Percentiles rank a stretch among this genome's conserved stretches.
phyloP scores from a whole-genome alignment of 345 rosid genomes.

The Durio zibethinus region DNA sequence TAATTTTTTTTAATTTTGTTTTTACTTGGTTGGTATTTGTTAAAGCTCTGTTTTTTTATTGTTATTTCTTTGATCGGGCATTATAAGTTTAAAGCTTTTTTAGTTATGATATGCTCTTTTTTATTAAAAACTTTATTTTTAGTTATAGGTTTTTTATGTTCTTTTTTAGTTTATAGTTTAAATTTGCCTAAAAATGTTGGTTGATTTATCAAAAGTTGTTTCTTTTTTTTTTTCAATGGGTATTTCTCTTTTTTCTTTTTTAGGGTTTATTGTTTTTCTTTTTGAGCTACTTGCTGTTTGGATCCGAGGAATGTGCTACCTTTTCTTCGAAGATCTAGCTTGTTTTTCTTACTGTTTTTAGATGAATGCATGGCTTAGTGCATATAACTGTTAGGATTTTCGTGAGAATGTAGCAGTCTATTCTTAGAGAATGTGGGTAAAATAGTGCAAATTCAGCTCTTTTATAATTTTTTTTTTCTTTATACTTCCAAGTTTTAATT shows the following conservation, averaged over 20 bases:
- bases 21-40: not conserved
- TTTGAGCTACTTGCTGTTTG: constrained; percentile 10
- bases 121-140: not conserved
- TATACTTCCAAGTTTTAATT: not conserved
- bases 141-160: not conserved
- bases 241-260: constrained; percentile 2
- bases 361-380: not conserved
- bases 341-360: not conserved
- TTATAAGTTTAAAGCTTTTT: constrained; percentile 6
- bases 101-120: too few species aligned
- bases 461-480: not conserved
- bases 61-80: constrained; percentile 14
- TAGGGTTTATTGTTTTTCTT: constrained; percentile 24
- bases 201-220: constrained; percentile 12
- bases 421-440: not conserved
- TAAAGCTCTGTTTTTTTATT: not conserved
- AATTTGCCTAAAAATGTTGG: constrained; percentile 16
- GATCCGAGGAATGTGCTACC: constrained; percentile 20
- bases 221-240: constrained; percentile 12
- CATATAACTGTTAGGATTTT: constrained; percentile 10
- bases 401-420: constrained; percentile 1
- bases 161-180: not conserved
- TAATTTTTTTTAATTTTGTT: not conserved
- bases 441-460: not conserved
- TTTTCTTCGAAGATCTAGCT: constrained; percentile 16